Evolutionary conservation across 768 basidiomycete genomes (phyloP), one percentile per base, ranked within the genome.

Genomic region (Zangia roseola): DNA sequence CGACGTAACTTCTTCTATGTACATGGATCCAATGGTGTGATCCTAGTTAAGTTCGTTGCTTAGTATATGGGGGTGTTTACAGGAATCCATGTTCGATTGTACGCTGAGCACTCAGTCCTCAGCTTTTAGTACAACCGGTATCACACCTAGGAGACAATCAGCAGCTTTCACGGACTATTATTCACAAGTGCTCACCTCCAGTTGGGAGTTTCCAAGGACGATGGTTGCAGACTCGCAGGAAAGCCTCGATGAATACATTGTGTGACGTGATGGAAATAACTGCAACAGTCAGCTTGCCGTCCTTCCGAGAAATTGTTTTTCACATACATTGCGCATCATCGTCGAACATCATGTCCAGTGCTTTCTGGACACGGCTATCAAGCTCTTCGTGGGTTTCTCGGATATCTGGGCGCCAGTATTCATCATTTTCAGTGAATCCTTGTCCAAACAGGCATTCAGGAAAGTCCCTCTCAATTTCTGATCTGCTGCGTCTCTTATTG

Each of bases 231-330:
- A 73, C 73, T 4, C 60, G 66, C 55, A 86, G 55, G 41, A 86
- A 78, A 1, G 76, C 80, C 39, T 75, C 74, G 36, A 85, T 84
- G 51, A 83, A 77, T 1, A 79, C 83, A 16, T 79, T 73, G 58
- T 90, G 87, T 1, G 81, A 77, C 1, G 84, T 84, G 50, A 88
- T 76, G 5, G 84, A 82, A 14, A 88, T 76, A 54, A 78, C 87
- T 88, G 35, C 23, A 45, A 30, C 14, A 24, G 10, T 49, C 33
- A 42, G 33, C 37, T 10, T 7, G 36, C 14, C 33, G 30, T 7
- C 23, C 36, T 10, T 25, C 6, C 12, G 19, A 8, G 13, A 40
- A 38, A 46, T 34, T 12, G 19, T 33, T 25, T 6, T 10, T 10
- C 10, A 69, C 82, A 40, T 58, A 85, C 86, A 80, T 13, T 73